Percentiles rank a stretch among this genome's conserved stretches.
phyloP scores from a whole-genome alignment of 257 asterid species.

The Catharanthus roseus region DNA sequence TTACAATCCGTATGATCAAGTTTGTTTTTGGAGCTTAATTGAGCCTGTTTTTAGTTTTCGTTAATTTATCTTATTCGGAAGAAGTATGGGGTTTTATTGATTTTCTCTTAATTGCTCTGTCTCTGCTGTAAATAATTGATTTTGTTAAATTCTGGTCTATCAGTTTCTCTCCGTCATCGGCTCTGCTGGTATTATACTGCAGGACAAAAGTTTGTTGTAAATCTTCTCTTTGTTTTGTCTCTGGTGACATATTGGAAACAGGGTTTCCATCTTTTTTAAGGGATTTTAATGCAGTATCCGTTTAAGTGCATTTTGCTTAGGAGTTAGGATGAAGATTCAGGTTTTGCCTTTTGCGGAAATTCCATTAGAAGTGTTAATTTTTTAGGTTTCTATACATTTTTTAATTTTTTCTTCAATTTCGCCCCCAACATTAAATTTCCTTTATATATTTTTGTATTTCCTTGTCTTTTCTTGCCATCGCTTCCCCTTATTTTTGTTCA shows the following conservation, averaged over 20 bases:
- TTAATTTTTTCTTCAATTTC: too few species aligned
- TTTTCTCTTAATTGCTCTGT: too few species aligned
- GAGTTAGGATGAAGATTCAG: not conserved
- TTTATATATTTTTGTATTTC: too few species aligned
- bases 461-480: not conserved
- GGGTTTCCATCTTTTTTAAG: not conserved
- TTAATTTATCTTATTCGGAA: not conserved
- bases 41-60: not conserved
- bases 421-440: too few species aligned
- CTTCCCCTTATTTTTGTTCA: not conserved
- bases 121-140: too few species aligned
- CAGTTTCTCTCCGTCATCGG: too few species aligned
- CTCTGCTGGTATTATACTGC: not conserved
- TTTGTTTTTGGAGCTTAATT: not conserved
- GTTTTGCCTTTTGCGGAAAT: too few species aligned
- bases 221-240: not conserved
- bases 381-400: too few species aligned
- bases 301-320: not conserved
- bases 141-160: too few species aligned
- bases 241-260: not conserved
- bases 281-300: not conserved
- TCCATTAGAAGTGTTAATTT: too few species aligned
- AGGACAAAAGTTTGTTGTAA: not conserved
- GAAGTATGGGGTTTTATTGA: not conserved
- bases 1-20: not conserved